Base-by-base conservation (phyloP, 2,329 filamentous ascomycete genomes). In the Torrubiella hemipterigena region DNA sequence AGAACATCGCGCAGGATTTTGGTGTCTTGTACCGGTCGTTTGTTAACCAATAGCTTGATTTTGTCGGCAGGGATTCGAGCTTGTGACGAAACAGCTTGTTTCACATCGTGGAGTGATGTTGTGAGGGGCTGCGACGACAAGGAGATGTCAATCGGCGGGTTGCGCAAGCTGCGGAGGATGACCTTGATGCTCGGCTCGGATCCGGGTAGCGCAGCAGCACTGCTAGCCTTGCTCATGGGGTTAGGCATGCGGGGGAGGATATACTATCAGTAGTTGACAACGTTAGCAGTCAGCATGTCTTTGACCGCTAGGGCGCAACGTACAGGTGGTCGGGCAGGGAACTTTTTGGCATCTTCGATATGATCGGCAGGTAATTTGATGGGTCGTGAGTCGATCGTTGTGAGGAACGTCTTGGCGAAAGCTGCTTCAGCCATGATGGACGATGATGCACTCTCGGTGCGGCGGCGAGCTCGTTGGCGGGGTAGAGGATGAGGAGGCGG, bases 321-420 rank as follows among this genome's bases (percentile, higher is more conserved):
- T 71, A 95, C 89, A 12, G 86, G 80, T 42, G 76, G 68, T 39
- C 81, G 75, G 17, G 81, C 64, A 16, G 83, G 81, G 52, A 89
- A 87, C 42, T 69, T 74, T 46, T 77, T 77, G 30, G 84, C 76
- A 50, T 95, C 84, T 57, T 89, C 83, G 55, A 93, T 77, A 73
- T 95, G 81, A 55, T 96, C 85, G 41, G 82, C 66, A n/a, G 80
- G 76, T 40, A 96, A 72, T 64, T 87, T 93, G 46, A 77, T 56
- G 7, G 86, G 81, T 30, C 79, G 77, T 38, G 76, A 72, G 58
- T 93, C 85, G 39, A 96, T 73, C 15, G 75, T 71, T 31, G 77
- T 65, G 44, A 98, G 76, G 57, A 93, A 95, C 19, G 74, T 68
- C 58, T 81, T 85, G 45, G 85, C 81, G 55, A 95, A 96, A 30